Evolutionary conservation across 2,329 filamentous ascomycete genomes (phyloP).

Genomic region (Colletotrichum lindemuthianum): DNA sequence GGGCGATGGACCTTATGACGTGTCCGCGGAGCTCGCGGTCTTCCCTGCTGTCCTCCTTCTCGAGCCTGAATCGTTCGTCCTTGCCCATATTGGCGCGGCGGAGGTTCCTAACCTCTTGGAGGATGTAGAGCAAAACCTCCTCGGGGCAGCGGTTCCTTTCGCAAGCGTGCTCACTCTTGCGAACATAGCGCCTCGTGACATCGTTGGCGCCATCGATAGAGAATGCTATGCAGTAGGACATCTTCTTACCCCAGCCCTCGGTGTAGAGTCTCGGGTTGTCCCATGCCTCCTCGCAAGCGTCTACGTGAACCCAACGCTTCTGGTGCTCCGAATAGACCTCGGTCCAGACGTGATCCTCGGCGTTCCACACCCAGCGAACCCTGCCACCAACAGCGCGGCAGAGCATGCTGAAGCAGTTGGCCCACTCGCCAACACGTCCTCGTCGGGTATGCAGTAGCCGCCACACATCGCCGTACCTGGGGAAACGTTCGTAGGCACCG

Average conservation of each 20-base stretch:
- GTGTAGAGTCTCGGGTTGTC: slow-evolving; percentile 93
- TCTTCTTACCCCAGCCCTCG: slow-evolving; percentile 95
- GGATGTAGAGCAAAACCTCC: slow-evolving; percentile 89
- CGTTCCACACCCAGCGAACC: slow-evolving; percentile 98
- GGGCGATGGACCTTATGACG: slow-evolving; percentile 77
- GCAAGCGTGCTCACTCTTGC: slow-evolving; percentile 76
- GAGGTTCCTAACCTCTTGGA: slow-evolving; percentile 88
- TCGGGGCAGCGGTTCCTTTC: slow-evolving; percentile 85
- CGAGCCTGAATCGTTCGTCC: slow-evolving; percentile 81
- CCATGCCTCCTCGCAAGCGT: slow-evolving; percentile 94
- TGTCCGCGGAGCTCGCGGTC: slow-evolving; percentile 79
- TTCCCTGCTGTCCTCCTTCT: slow-evolving; percentile 82
- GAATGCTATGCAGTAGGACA: slow-evolving; percentile 97
- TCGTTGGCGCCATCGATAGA: slow-evolving; percentile 84
- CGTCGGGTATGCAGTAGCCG: slow-evolving; percentile 85
- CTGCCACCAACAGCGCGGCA: slow-evolving; percentile 91
- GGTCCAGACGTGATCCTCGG: slow-evolving; percentile 97
- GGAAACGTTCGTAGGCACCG: slow-evolving; percentile 85
- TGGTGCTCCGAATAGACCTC: slow-evolving; percentile 96
- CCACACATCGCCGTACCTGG: slow-evolving; percentile 95
- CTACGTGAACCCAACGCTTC: slow-evolving; percentile 95
- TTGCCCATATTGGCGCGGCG: slow-evolving; percentile 87
- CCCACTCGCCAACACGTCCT: slow-evolving; percentile 94
- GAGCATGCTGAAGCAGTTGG: slow-evolving; percentile 98
- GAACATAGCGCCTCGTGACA: slow-evolving; percentile 74